Evolutionary conservation across 768 basidiomycete species (phyloP), one percentile per base, ranked within the genome.

Genomic region (Daedalea quercina): DNA sequence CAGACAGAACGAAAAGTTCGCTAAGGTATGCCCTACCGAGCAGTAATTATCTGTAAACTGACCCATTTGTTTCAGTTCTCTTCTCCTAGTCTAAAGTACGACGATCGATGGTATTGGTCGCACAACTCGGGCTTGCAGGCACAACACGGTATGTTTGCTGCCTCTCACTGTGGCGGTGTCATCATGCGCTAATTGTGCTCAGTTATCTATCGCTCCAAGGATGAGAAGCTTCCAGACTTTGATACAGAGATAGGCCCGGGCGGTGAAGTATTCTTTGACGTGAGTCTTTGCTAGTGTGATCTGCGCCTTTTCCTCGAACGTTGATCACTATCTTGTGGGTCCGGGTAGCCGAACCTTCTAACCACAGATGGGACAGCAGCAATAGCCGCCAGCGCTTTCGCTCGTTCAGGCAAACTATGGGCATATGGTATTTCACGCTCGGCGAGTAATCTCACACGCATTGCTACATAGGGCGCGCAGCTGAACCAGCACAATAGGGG

Each of bases 231-330:
- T 44, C 87, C 87, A 37, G 75, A 78, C 57, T 76, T 80, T 62
- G 73, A 75, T 40, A 62, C 72, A 34, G 69, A 70, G 17, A 63
- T 67, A 37, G 74, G 70, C 25, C 62, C 69, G 17, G 77, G 72
- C 13, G 81, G 81, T 25, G 87, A 90, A 63, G 73, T 90, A 3
- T 92, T 87, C 67, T 91, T 92, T 60, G 87, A 93, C 66, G 84
- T 85, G 60, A 53, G 79, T 60, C 47, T 26, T 11, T 45, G 24
- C 7, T 15, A 45, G 44, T 23, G 12, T 22, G 19, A 6, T 17
- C 7, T 45, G 44, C 24, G 24, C 24, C 17, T 23, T 7, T 26
- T 6, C 13, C 37, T n/a, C 31, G 8, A 44, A 44, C 40, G 54
- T 48, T 47, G n/a, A 33, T 28, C 25, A 42, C 7, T 26, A 31